Evolutionary conservation across 129 eudicot species (phyloP).

Genomic region (Chrysanthemum lavandulifolium): DNA sequence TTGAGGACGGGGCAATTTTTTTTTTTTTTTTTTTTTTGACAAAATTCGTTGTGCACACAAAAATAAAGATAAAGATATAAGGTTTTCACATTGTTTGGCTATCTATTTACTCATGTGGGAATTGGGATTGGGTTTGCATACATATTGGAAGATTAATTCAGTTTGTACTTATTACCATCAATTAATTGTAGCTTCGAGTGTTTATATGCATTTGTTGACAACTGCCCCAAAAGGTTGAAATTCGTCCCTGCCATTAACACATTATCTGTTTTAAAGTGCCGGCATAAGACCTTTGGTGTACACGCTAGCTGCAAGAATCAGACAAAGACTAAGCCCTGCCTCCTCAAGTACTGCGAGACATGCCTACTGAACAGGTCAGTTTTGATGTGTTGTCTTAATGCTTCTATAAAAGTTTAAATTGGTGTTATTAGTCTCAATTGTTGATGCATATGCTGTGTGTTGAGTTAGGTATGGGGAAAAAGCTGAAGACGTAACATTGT

Average conservation of each 20-base stretch:
- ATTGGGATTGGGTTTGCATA: too few species aligned
- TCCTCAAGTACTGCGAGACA: slow-evolving; percentile 56
- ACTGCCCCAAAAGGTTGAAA: too few species aligned
- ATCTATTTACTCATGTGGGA: too few species aligned
- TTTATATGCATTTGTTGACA: too few species aligned
- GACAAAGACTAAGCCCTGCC: slow-evolving; percentile 60
- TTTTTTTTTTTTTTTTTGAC: too few species aligned
- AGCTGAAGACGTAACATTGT: slow-evolving; percentile 60
- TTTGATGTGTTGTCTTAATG: not conserved
- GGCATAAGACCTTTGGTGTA: slow-evolving; percentile 74
- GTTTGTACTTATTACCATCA: too few species aligned
- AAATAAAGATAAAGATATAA: too few species aligned
- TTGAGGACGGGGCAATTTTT: too few species aligned
- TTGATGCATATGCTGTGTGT: slow-evolving; percentile 3
- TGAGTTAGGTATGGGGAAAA: slow-evolving; percentile 79
- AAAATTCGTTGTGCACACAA: too few species aligned
- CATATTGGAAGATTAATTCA: too few species aligned
- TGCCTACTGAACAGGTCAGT: slow-evolving; percentile 84
- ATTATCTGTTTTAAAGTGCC: slow-evolving; percentile 56
- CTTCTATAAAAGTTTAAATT: not conserved
- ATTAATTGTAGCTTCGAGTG: too few species aligned
- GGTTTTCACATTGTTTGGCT: too few species aligned
- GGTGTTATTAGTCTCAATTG: not conserved
- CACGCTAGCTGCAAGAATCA: slow-evolving; percentile 62
- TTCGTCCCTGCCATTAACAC: not conserved